Base-by-base conservation (phyloP, 441 rosid genomes). In the Erysimum cheiri region DNA sequence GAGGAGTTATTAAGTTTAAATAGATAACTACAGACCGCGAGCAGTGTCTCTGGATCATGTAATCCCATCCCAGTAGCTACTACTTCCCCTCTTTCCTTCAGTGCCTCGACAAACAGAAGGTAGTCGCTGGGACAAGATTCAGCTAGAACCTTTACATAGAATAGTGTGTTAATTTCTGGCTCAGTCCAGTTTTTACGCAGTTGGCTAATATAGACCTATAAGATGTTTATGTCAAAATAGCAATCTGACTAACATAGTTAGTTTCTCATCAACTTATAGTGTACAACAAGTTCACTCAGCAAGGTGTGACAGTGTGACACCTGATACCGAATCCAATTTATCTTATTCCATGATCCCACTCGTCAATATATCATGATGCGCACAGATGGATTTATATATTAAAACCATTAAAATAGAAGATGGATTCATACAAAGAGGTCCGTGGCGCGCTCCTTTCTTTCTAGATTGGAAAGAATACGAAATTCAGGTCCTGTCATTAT, bases 31-130 rank as follows among this genome's bases (percentile, higher is more conserved):
- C 75, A 80, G 40, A 90, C 98, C 97, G 78, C 89, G 41, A 46
- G 84, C 68, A 92, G 88, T 50, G 87, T 90, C 77, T 88, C 83
- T 67, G 92, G 84, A 74, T 90, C 98, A 82, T 88, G 90, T 62
- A 94, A 88, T 46, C 93, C 98, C 83, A 88, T 96, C 60, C 98
- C 97, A 47, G 97, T 88, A 62, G 87, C 97, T 71, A 97, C 98
- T 54, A 92, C 96, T 73, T 87, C 83, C 37, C 94, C 94, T 61
- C 75, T 80, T 62, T 73, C 77, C 62, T 85, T 85, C 36, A 92
- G 81, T 39, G 96, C 85, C 82, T 90, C 80, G 67, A 90, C 93
- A 66, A 92, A 80, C 74, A 88, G 78, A 76, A 92, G 87, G 78
- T 74, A 84, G 89, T 92, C 98, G 58, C 4, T 81, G 19, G 98